Evolutionary conservation across 371 early-diverging fungal species (phyloP).

Genomic region (Mucor racemosus): DNA sequence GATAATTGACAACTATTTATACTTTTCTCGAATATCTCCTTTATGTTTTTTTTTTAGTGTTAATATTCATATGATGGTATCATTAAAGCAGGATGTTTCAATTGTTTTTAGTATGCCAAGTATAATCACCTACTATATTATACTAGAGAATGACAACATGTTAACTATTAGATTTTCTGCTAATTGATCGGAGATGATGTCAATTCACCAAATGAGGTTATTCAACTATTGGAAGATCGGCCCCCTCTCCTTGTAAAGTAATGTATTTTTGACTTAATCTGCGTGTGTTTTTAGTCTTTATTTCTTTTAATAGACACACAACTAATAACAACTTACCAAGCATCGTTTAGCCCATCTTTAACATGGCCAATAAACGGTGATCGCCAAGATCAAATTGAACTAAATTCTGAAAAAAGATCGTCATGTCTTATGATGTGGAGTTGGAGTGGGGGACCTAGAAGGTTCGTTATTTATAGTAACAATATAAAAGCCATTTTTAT

Average conservation of each 20-base stretch:
- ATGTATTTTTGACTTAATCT: neutral
- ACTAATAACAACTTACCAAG: neutral
- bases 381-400: slow-evolving; percentile 12
- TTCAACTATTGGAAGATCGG: slow-evolving; percentile 1
- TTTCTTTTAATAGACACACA: neutral
- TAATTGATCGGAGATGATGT: slow-evolving; percentile 11
- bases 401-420: neutral
- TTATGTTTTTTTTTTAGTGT: neutral
- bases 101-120: slow-evolving; percentile 13
- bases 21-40: neutral
- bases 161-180: slow-evolving; percentile 1
- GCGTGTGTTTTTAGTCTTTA: neutral
- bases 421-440: neutral
- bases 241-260: neutral
- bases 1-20: slow-evolving; percentile 4
- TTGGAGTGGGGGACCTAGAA: neutral
- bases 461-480: neutral
- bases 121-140: neutral
- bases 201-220: slow-evolving; percentile 8
- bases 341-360: slow-evolving; percentile 6
- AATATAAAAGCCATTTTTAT: neutral
- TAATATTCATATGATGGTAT: neutral
- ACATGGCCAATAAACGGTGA: slow-evolving; percentile 12
- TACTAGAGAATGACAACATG: neutral
- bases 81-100: slow-evolving; percentile 3